Conservation (phyloP, 768 basidiomycete genomes). For the Phylloporus sp. region DNA sequence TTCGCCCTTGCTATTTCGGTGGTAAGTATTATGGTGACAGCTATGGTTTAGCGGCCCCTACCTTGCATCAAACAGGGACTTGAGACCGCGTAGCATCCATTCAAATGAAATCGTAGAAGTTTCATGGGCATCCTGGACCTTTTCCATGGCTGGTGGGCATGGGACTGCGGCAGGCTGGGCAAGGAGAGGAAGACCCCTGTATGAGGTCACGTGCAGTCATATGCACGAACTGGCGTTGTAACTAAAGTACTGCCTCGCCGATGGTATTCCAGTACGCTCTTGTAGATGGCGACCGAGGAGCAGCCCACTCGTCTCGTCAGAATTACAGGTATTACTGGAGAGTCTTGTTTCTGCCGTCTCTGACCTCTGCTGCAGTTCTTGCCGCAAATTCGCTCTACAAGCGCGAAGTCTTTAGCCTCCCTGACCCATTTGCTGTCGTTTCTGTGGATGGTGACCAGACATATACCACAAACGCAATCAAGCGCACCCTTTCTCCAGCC, state of each 20-base stretch:
- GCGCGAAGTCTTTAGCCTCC: conserved; percentile 74
- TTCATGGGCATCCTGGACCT: conserved; percentile 43
- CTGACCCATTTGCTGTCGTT: conserved; percentile 86
- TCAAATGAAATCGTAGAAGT: conserved; percentile 60
- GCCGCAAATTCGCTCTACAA: conserved; percentile 73
- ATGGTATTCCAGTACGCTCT: not conserved
- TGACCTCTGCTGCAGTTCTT: conserved; percentile 50
- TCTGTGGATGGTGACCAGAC: conserved; percentile 85
- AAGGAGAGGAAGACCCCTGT: not conserved
- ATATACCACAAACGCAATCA: conserved; percentile 69
- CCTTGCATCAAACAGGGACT: conserved; percentile 71
- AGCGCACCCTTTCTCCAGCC: conserved; percentile 63
- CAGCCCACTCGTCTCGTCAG: conserved; percentile 11
- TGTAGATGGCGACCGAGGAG: conserved; percentile 21
- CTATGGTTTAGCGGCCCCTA: conserved; percentile 13
- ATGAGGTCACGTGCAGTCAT: conserved; percentile 1
- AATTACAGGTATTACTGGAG: conserved; percentile 24
- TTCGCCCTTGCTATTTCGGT: conserved; percentile 55
- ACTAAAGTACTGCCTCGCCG: conserved; percentile 1
- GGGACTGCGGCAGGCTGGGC: not conserved
- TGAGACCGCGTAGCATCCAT: conserved; percentile 73
- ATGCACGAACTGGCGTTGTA: not conserved
- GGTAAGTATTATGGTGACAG: not conserved
- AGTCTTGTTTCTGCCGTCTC: not conserved
- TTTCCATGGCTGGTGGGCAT: conserved; percentile 24